phyloP scores from a whole-genome alignment of 1,139 yeast species.

The Geotrichum bryndzae region DNA sequence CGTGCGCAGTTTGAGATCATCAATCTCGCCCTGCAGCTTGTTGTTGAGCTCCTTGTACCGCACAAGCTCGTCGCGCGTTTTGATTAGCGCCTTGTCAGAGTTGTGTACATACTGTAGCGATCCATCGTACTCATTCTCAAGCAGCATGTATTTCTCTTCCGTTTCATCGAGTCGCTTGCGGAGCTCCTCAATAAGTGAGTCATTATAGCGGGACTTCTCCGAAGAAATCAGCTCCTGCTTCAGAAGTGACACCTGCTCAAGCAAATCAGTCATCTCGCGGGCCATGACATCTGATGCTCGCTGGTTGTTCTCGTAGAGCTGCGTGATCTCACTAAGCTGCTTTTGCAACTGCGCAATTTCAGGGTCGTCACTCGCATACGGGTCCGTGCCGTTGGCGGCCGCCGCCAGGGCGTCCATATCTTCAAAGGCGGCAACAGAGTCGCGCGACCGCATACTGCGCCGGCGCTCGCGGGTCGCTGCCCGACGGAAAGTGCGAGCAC shows the following conservation, averaged over 20 bases:
- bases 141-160: conserved; percentile 20
- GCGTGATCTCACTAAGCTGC: conserved; percentile 23
- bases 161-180: conserved; percentile 9
- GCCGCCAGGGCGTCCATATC: neutral
- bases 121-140: conserved; percentile 57
- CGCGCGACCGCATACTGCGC: neutral
- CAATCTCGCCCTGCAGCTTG: conserved; percentile 57
- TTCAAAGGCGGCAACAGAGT: neutral
- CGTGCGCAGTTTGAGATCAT: conserved; percentile 51
- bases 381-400: neutral
- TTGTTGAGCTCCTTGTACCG: conserved; percentile 53
- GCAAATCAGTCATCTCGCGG: conserved; percentile 25
- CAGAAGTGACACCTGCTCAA: conserved; percentile 26
- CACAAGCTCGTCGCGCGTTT: conserved; percentile 65
- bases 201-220: conserved; percentile 14
- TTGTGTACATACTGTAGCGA: conserved; percentile 68
- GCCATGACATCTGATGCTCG: conserved; percentile 31
- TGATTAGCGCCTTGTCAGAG: conserved; percentile 66
- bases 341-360: conserved; percentile 21
- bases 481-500: neutral
- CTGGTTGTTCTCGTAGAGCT: conserved; percentile 31
- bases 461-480: neutral
- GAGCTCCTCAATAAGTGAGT: conserved; percentile 4
- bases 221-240: conserved; percentile 25
- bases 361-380: conserved; percentile 19